A percentile compares a stretch with the other conserved stretches of the same genome.
phyloP scores from a whole-genome alignment of 805 yeast species.

The Pichia scutulata region DNA sequence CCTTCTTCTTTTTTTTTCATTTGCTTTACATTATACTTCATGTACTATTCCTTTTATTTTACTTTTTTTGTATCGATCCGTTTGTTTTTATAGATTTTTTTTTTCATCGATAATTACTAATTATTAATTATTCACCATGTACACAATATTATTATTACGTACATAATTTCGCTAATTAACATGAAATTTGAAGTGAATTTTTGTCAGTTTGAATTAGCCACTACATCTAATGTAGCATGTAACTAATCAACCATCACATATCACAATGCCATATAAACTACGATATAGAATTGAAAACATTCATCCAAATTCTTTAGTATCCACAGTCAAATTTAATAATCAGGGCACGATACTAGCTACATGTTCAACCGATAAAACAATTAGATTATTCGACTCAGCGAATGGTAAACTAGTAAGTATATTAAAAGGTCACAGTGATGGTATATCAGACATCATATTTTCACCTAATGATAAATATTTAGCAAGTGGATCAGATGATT shows the following conservation, averaged over 20 bases:
- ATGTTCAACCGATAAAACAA: slow-evolving; percentile 48
- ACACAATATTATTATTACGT: no score
- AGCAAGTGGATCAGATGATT: slow-evolving; percentile 85
- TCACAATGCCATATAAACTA: slow-evolving; percentile 9
- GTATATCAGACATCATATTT: slow-evolving; percentile 72
- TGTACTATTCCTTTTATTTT: background rate
- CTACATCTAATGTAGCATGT: no score
- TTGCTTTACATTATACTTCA: background rate
- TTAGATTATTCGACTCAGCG: slow-evolving; percentile 47
- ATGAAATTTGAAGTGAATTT: no score
- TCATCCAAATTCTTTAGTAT: slow-evolving; percentile 22
- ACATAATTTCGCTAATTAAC: no score
- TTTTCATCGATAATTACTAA: no score
- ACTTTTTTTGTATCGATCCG: background rate
- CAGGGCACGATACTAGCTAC: slow-evolving; percentile 52
- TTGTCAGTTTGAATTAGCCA: no score
- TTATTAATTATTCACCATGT: no score
- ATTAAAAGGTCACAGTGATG: slow-evolving; percentile 53
- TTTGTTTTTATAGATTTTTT: no score
- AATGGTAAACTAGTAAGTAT: slow-evolving; percentile 28
- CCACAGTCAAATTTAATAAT: slow-evolving; percentile 54
- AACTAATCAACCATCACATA: background rate
- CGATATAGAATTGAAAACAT: slow-evolving; percentile 7
- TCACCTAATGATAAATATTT: slow-evolving; percentile 64
- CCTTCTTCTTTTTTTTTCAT: background rate